phyloP scores from a whole-genome alignment of 805 yeast species.

The Sungouiozyma intestinalis region DNA sequence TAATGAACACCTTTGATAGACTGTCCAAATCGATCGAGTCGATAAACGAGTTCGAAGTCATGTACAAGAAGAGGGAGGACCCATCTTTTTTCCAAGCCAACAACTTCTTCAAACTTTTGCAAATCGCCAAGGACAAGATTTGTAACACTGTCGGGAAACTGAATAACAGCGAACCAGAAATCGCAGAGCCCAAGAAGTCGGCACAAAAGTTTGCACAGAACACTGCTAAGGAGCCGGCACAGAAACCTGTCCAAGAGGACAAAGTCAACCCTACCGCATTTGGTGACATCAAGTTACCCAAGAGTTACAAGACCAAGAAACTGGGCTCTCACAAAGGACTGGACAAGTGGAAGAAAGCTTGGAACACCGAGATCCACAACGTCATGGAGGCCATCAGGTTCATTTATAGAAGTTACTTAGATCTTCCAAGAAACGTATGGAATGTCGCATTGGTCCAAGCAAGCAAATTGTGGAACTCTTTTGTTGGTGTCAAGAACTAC shows the following conservation, averaged over 20 bases:
- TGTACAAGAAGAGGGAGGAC: constrained; percentile 34
- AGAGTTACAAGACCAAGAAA: constrained; percentile 3
- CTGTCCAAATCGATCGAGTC: constrained; percentile 75
- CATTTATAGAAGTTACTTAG: constrained; percentile 52
- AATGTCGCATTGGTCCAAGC: constrained; percentile 38
- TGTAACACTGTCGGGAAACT: constrained; percentile 3
- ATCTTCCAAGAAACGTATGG: constrained; percentile 57
- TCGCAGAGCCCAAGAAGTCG: neutral
- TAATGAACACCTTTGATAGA: constrained; percentile 87
- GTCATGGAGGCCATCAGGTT: constrained; percentile 54
- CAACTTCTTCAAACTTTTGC: constrained; percentile 24
- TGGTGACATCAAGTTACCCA: constrained; percentile 22
- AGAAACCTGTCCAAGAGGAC: too few species aligned
- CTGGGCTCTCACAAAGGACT: neutral
- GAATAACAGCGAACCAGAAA: neutral
- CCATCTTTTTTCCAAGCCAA: constrained; percentile 21
- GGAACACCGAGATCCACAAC: constrained; percentile 40
- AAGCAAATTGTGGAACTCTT: constrained; percentile 58
- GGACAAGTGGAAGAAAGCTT: constrained; percentile 31
- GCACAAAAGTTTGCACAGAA: too few species aligned
- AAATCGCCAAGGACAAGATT: constrained; percentile 20
- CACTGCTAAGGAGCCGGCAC: too few species aligned
- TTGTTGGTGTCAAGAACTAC: constrained; percentile 47
- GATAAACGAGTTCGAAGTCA: constrained; percentile 54
- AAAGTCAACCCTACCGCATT: constrained; percentile 8